Conservation (phyloP, 1,284 basidiomycete species). For the Ganoderma sp. region DNA sequence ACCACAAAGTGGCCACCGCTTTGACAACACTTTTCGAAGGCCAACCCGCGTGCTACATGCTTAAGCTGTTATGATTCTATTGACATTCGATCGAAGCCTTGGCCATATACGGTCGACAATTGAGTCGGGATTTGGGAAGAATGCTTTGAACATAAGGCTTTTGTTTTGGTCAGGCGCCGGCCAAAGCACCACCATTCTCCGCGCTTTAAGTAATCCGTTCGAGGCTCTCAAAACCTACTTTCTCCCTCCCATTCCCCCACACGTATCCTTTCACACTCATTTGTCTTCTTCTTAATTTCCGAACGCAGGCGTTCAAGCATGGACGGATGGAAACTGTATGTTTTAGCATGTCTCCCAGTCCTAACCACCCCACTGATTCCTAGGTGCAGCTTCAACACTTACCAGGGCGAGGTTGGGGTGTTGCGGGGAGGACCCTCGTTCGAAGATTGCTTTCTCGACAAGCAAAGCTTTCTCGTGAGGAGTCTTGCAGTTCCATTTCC, state of each 20-base stretch:
- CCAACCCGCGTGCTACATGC: not conserved
- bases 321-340: slow-evolving; percentile 9
- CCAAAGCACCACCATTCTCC: not conserved
- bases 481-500: slow-evolving; percentile 2
- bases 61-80: not conserved
- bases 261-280: not conserved
- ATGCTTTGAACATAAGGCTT: slow-evolving; percentile 3
- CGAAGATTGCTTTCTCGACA: slow-evolving; percentile 3
- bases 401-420: not conserved
- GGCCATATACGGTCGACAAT: not conserved
- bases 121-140: not conserved
- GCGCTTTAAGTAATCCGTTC: not conserved
- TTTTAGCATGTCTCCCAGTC: not conserved
- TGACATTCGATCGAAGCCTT: not conserved
- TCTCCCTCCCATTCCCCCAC: not conserved
- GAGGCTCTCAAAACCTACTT: not conserved
- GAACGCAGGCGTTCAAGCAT: not conserved
- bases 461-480: slow-evolving; percentile 15
- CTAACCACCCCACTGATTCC: not conserved
- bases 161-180: not conserved
- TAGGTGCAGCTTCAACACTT: slow-evolving; percentile 5
- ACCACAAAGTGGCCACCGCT: not conserved
- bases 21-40: not conserved
- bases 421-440: not conserved
- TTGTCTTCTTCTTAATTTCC: not conserved